A percentile compares a stretch with the other conserved stretches of the same genome.
Evolutionary conservation across 2,329 filamentous ascomycete species (phyloP).

Genomic region (Neofusicoccum cordaticola): DNA sequence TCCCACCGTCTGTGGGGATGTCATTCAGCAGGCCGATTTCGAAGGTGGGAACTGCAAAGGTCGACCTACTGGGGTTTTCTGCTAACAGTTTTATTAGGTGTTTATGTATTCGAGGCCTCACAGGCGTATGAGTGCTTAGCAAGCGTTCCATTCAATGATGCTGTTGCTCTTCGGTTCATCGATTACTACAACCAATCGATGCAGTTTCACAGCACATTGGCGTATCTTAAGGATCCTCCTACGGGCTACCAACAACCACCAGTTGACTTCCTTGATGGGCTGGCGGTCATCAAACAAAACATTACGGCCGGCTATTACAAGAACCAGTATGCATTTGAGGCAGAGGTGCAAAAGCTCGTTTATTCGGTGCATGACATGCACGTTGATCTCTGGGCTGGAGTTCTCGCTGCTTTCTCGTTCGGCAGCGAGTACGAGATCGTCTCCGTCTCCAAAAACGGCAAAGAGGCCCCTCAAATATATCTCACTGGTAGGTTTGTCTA

Average conservation of each 20-base stretch:
- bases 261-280: slow-evolving; percentile 31
- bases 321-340: slow-evolving; percentile 41
- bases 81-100: not conserved
- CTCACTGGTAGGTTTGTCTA: slow-evolving; percentile 26
- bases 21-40: slow-evolving; percentile 1
- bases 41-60: not conserved
- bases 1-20: not conserved
- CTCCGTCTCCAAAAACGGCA: slow-evolving; percentile 26
- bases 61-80: too few species aligned
- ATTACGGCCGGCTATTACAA: slow-evolving; percentile 29
- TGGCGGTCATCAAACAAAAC: slow-evolving; percentile 28
- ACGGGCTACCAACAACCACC: slow-evolving; percentile 41
- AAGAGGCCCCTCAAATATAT: slow-evolving; percentile 30
- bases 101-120: slow-evolving; percentile 20
- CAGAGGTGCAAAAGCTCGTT: slow-evolving; percentile 33
- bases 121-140: slow-evolving; percentile 42
- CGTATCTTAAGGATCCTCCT: slow-evolving; percentile 42
- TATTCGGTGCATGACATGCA: slow-evolving; percentile 34
- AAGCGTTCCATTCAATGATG: slow-evolving; percentile 46
- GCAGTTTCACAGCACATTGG: slow-evolving; percentile 45
- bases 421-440: slow-evolving; percentile 25
- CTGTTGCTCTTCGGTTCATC: slow-evolving; percentile 44
- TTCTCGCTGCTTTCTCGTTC: slow-evolving; percentile 30
- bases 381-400: slow-evolving; percentile 24
- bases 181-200: slow-evolving; percentile 46